phyloP scores from a whole-genome alignment of 2,329 filamentous ascomycete genomes.

The Cryphonectria carpinicola region DNA sequence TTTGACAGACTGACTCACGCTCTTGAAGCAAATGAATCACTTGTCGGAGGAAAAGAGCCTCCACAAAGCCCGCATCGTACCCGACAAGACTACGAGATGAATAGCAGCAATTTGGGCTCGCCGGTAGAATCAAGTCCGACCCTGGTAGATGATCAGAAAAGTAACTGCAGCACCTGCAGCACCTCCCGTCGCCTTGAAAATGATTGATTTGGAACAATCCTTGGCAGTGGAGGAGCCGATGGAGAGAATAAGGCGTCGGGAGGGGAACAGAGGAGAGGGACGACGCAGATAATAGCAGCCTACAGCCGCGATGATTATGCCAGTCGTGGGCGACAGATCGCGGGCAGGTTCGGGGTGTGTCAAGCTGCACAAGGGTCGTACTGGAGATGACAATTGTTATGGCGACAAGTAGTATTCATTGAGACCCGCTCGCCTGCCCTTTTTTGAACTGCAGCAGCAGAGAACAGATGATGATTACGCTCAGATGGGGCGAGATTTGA shows the following conservation, averaged over 20 bases:
- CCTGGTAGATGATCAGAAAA: not conserved
- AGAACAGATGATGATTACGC: too few species aligned
- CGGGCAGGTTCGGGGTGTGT: too few species aligned
- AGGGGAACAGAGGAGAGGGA: not conserved
- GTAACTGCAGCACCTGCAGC: not conserved
- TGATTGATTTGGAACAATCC: not conserved
- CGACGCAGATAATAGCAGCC: not conserved
- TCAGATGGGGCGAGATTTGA: conserved; percentile 17
- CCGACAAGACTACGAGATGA: too few species aligned
- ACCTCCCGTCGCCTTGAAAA: too few species aligned
- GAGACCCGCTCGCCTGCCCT: too few species aligned
- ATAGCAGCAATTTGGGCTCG: too few species aligned
- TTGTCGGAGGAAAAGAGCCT: not conserved
- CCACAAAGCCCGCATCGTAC: not conserved
- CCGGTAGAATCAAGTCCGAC: not conserved
- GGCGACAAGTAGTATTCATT: too few species aligned
- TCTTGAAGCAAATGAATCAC: not conserved
- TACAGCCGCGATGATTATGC: not conserved
- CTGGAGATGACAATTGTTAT: too few species aligned
- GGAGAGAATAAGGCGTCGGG: not conserved
- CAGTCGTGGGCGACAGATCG: too few species aligned
- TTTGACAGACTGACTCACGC: not conserved
- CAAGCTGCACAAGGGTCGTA: too few species aligned
- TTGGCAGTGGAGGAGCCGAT: not conserved
- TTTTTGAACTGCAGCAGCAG: too few species aligned